Evolutionary conservation across 2,329 filamentous ascomycete species (phyloP).

Genomic region (Aureobasidium subglaciale): DNA sequence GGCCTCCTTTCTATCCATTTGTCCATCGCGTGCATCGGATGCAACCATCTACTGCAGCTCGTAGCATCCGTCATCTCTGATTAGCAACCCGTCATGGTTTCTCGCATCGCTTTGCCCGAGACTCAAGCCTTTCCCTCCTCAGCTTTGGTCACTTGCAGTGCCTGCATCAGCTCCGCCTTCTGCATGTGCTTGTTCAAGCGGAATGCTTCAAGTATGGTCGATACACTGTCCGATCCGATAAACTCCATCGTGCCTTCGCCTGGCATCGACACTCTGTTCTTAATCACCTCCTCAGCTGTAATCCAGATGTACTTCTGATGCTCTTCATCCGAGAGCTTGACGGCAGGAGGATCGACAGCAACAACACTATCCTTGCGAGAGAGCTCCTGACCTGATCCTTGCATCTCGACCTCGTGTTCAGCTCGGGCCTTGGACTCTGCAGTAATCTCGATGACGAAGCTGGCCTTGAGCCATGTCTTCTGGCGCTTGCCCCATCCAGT

Average conservation of each 20-base stretch:
- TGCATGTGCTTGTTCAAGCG: slow-evolving; percentile 14
- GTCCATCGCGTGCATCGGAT: neutral
- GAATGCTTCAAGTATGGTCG: slow-evolving; percentile 17
- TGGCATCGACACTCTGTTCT: slow-evolving; percentile 19
- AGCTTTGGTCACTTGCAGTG: neutral
- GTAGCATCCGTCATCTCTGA: neutral
- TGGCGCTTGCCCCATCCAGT: slow-evolving; percentile 13
- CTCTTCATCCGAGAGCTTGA: slow-evolving; percentile 33
- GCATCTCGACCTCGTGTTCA: neutral
- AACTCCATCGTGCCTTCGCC: slow-evolving; percentile 30
- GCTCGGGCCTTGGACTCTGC: neutral
- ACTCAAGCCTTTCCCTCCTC: neutral
- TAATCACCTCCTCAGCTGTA: slow-evolving; percentile 33
- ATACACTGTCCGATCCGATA: slow-evolving; percentile 18
- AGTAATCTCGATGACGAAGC: slow-evolving; percentile 18
- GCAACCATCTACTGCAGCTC: neutral
- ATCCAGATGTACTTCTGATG: slow-evolving; percentile 36
- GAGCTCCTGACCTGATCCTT: slow-evolving; percentile 1
- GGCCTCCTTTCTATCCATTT: neutral
- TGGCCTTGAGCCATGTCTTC: slow-evolving; percentile 16
- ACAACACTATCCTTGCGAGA: slow-evolving; percentile 9
- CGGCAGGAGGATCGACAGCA: neutral
- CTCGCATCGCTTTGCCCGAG: neutral
- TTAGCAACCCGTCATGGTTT: neutral
- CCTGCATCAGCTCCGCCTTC: slow-evolving; percentile 1